These are phyloP conservation scores for Senna tora DNA, from an alignment of 306 rosid genomes.

Conservation along the genomic window DNA sequence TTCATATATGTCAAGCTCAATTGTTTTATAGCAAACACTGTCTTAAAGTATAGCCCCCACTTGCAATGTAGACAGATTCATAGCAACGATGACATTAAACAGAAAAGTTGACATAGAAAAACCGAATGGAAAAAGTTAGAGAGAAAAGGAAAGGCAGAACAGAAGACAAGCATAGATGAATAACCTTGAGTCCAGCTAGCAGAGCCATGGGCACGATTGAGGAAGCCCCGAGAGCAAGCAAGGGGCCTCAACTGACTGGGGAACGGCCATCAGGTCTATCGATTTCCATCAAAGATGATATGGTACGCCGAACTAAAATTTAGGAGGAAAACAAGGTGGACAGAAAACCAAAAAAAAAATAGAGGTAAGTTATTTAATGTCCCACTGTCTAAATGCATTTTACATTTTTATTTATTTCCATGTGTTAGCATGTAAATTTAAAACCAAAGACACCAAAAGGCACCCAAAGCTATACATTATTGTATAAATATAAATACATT, in stretches of 20 bases:
- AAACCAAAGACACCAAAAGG: too few relatives aligned
- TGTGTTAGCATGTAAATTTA: too few relatives aligned
- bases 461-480: too few relatives aligned
- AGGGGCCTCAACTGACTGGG: slow-evolving; percentile 82
- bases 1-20: too few relatives aligned
- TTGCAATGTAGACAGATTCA: not conserved
- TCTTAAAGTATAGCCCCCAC: not conserved
- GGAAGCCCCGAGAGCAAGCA: slow-evolving; percentile 69
- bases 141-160: not conserved
- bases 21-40: not conserved
- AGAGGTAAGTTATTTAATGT: too few relatives aligned
- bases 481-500: too few relatives aligned
- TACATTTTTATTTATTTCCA: too few relatives aligned
- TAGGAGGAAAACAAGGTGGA: not conserved
- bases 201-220: slow-evolving; percentile 91
- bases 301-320: not conserved
- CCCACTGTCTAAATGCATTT: too few relatives aligned
- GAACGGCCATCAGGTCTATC: slow-evolving; percentile 75
- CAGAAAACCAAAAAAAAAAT: too few relatives aligned
- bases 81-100: not conserved
- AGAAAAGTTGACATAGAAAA: not conserved
- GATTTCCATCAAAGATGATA: slow-evolving; percentile 47
- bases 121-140: not conserved
- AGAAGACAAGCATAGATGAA: not conserved
- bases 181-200: slow-evolving; percentile 88